Base-by-base conservation (phyloP, 1,139 yeast species). In the Torulaspora globosa region DNA sequence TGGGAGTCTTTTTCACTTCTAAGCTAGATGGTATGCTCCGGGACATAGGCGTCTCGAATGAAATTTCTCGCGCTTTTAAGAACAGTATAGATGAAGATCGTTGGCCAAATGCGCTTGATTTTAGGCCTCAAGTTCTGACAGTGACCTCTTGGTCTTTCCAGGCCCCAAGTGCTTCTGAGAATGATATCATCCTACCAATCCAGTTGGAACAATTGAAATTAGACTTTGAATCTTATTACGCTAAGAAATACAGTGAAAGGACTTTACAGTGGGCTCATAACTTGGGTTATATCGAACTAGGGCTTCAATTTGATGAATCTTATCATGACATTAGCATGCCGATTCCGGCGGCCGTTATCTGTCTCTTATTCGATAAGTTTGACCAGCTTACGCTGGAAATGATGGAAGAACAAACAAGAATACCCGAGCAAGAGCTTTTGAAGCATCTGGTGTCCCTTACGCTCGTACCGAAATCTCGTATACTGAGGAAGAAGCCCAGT, bases 1-100 rank as follows among this genome's bases (percentile, higher is more conserved):
- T 85, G 58, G 97, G 97, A 0, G 74, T 87, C 2, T 76, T 90
- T 0, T 85, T 87, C 46, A 80, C 95, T 2, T 78, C 85, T 2
- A 85, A 84, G 58, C 74, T 90, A 36, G 92, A 88, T 60, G 89
- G 88, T 43, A 92, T 92, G 98, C 81, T 89, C 58, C 78, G 80
- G 56, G 97, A 92, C 62, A 81, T 90, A 53, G 78, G 78, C 52
- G 71, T 50, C 5, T 60, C 64, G 5, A 34, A 32, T 5, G 57
- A 55, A 11, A 39, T 58, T n/a, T 36, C 46, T 2, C 44, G 40
- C 10, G 33, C 43, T 2, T 57, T 56, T 21, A 49, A 39, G 18
- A 36, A 27, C 15, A 32, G 19, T 26, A 19, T 36, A 10, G 35
- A 77, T 50, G 84, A 95, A 0, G 72, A 72, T 44, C 89, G 81